Base-by-base conservation (phyloP, 1,139 yeast genomes). In the Williopsis jadinii region DNA sequence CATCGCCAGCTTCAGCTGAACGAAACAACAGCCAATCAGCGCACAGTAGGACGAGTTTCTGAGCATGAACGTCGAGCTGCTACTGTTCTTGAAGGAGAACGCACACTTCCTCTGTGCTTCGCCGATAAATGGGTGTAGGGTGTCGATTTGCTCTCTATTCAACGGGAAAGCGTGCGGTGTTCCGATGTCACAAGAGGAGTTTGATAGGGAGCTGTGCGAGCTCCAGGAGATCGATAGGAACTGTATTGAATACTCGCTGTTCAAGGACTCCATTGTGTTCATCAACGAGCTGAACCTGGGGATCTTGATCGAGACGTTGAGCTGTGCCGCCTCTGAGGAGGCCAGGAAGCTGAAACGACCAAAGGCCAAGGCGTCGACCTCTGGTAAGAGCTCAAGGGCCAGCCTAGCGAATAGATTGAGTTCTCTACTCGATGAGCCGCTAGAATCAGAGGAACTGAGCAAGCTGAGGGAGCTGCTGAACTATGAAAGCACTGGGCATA, bases 231-330 rank as follows among this genome's bases (percentile, higher is more conserved):
- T 52, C 3, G 56, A 54, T 33, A 29, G 30, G 19, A 19, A 30
- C 24, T 30, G 41, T 5, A 9, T 53, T 3, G 42, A 43, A 34
- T 34, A 34, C 15, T 37, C 38, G 11, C 26, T 19, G 13, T 37
- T 31, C 14, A 32, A 36, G 2, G 38, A 40, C 9, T 34, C 19
- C 5, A 41, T 61, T 8, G 50, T 47, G 5, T 54, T 54, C 41
- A 51, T 63, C 28, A 58, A 60, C 41, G 48, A 44, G 8, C 32
- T 45, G 12, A 48, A 56, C 11, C 28, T 62, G 38, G 41, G 42
- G 9, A 37, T 56, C 11, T 44, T 61, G 38, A 31, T 44, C 13
- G 40, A 40, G 9, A 32, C 33, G 11, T 19, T 19, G 24, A 19
- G 24, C 6, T 6, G 24, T 19, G 24, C 6, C 6, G 6, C 24